Evolutionary conservation across 2,329 filamentous ascomycete species (phyloP), one percentile per base, ranked within the genome.

Genomic region (Pestalotiopsis fici): DNA sequence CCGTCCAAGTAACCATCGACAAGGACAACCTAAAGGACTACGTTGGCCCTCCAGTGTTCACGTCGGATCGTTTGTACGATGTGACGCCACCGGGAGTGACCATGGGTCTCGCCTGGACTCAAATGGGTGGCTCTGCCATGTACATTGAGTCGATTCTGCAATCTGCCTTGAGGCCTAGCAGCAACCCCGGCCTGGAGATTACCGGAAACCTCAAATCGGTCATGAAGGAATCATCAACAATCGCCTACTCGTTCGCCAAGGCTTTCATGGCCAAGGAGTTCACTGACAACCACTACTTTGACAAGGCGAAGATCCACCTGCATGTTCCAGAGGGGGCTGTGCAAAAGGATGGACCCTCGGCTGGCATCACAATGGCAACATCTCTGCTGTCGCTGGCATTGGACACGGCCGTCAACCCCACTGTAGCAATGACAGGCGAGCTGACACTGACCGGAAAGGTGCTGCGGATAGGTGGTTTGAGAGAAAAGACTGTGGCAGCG

Each of bases 291-390:
- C 89, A 90, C 78, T 99, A 98, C 85, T 97, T 99, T 75, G 94
- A 98, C 77, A 95, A 96, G 82, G 96, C 95, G 11, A 94, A 92
- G 82, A 88, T 99, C 77, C 96, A 99, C 80, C 85, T 99, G 71
- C 96, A 99, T 83, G 97, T 97, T 68, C 96, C 96, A 0, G 96
- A 99, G 78, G 96, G 96, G 5, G 96, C 96, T 9, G 95, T 98
- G 66, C 93, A 93, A 73, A 99, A 99, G 82, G 96, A 99, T 77
- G 96, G 92, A 0, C 93, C 93, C 4, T 95, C 92, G 60, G 96
- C 96, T 23, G 96, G 96, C 78, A 96, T 99, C 76, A 99, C 96
- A 6, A 99, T 99, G 96, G 92, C 96, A n/a, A 97, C 94, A 6
- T 94, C 93, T 67, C 82, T 99, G 74, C 85, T 99, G 63, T 95